Evolutionary conservation across 208 protist genomes (phyloP).

Genomic region (Trypanosoma mega): DNA sequence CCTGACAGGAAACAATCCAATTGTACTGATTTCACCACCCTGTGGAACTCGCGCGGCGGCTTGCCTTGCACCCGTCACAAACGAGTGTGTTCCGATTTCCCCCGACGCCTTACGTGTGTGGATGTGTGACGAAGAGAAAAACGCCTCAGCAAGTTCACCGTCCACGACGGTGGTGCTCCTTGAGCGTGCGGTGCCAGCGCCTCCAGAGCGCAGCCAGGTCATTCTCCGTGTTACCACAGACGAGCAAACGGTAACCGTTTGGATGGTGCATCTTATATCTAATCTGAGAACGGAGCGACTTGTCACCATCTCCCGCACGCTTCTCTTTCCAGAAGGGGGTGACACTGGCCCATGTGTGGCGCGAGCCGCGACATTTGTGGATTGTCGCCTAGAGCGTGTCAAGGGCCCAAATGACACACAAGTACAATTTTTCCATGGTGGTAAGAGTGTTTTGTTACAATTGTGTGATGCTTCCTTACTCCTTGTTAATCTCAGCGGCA

Average conservation of each 20-base stretch:
- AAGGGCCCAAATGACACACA: slow-evolving; percentile 24
- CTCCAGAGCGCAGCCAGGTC: slow-evolving; percentile 58
- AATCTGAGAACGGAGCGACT: slow-evolving; percentile 10
- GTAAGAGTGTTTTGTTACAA: slow-evolving; percentile 67
- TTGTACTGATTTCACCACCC: too few relatives aligned
- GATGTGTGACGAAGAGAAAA: background rate
- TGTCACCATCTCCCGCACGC: slow-evolving; percentile 11
- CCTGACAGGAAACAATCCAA: too few relatives aligned
- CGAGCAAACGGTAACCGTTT: slow-evolving; percentile 23
- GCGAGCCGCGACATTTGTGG: slow-evolving; percentile 51
- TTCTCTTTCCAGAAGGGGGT: background rate
- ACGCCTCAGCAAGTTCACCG: too few relatives aligned
- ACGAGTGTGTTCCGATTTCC: too few relatives aligned
- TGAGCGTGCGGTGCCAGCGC: slow-evolving; percentile 55
- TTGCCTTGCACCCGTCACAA: too few relatives aligned
- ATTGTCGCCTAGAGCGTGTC: slow-evolving; percentile 55
- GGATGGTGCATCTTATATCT: slow-evolving; percentile 2
- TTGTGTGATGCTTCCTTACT: slow-evolving; percentile 68
- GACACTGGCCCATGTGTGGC: slow-evolving; percentile 28
- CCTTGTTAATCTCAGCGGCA: slow-evolving; percentile 67
- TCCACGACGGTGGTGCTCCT: too few relatives aligned
- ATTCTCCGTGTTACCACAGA: slow-evolving; percentile 65
- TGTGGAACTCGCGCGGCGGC: too few relatives aligned
- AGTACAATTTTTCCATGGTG: slow-evolving; percentile 49
- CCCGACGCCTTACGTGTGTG: too few relatives aligned